These are phyloP conservation scores for Cladophialophora psammophila DNA, from an alignment of 2,329 filamentous ascomycete species.

Conservation along the genomic window DNA sequence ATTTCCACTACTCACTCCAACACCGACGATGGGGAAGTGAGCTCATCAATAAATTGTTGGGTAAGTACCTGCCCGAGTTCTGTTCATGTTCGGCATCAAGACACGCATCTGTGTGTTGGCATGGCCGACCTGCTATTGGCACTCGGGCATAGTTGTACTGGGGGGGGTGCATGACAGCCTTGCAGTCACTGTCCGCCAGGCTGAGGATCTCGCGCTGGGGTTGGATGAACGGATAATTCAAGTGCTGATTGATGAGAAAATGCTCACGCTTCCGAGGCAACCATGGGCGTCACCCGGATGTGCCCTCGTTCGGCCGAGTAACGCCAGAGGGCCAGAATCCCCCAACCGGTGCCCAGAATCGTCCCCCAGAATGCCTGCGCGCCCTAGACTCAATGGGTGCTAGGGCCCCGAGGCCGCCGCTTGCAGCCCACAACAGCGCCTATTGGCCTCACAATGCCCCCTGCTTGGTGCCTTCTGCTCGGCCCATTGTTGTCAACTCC, in stretches of 20 bases:
- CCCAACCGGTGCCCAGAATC: background rate
- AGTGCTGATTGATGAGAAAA: background rate
- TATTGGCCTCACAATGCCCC: background rate
- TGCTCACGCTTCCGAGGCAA: constrained; percentile 1
- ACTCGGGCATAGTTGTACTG: too few species aligned
- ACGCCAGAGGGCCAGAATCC: background rate
- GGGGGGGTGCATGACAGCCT: background rate
- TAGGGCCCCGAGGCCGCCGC: background rate
- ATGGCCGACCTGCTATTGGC: too few species aligned
- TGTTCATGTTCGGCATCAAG: too few species aligned
- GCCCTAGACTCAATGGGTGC: background rate
- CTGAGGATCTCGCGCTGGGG: background rate
- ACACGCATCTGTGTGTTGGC: too few species aligned
- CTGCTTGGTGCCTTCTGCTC: background rate
- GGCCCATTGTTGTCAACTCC: constrained; percentile 22
- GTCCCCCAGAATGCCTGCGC: background rate
- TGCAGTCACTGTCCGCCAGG: constrained; percentile 1
- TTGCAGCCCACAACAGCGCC: background rate
- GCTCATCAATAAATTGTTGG: background rate
- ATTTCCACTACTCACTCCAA: background rate
- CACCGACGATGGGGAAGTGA: background rate
- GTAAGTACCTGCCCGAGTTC: background rate
- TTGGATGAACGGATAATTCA: background rate
- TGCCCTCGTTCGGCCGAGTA: constrained; percentile 5
- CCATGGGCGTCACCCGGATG: background rate